phyloP scores from a whole-genome alignment of 306 rosid species.

The Arachis hypogaea region DNA sequence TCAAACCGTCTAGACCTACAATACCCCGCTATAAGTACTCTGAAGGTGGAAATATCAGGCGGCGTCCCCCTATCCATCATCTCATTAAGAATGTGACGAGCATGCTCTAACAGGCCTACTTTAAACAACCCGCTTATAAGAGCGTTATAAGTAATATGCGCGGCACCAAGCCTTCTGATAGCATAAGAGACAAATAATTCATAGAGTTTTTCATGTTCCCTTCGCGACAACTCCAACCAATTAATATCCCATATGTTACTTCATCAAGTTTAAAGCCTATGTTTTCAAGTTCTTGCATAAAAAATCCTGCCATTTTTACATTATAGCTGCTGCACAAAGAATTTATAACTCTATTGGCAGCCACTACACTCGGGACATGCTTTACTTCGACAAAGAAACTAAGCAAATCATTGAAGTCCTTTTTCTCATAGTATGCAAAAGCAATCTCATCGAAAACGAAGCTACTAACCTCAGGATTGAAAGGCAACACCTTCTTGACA shows the following conservation, averaged over 20 bases:
- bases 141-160: constrained; percentile 64
- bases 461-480: constrained; percentile 48
- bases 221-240: constrained; percentile 78
- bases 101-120: constrained; percentile 66
- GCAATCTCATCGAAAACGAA: constrained; percentile 67
- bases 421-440: constrained; percentile 82
- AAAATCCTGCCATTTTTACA: constrained; percentile 54
- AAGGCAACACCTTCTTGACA: constrained; percentile 62
- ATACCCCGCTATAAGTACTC: constrained; percentile 81
- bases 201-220: constrained; percentile 64
- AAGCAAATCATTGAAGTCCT: constrained; percentile 74
- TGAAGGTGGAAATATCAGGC: constrained; percentile 67
- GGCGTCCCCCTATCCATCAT: constrained; percentile 73
- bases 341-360: constrained; percentile 69
- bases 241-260: constrained; percentile 81
- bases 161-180: constrained; percentile 55
- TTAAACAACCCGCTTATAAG: constrained; percentile 72
- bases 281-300: constrained; percentile 57
- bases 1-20: constrained; percentile 75
- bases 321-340: constrained; percentile 63
- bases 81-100: constrained; percentile 61
- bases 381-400: constrained; percentile 70
- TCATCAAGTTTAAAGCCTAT: constrained; percentile 71
- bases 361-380: constrained; percentile 54
- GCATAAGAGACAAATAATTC: constrained; percentile 59